Evolutionary conservation across 1,284 basidiomycete species (phyloP), one percentile per base, ranked within the genome.

Genomic region (Moesziomyces globuligerus): DNA sequence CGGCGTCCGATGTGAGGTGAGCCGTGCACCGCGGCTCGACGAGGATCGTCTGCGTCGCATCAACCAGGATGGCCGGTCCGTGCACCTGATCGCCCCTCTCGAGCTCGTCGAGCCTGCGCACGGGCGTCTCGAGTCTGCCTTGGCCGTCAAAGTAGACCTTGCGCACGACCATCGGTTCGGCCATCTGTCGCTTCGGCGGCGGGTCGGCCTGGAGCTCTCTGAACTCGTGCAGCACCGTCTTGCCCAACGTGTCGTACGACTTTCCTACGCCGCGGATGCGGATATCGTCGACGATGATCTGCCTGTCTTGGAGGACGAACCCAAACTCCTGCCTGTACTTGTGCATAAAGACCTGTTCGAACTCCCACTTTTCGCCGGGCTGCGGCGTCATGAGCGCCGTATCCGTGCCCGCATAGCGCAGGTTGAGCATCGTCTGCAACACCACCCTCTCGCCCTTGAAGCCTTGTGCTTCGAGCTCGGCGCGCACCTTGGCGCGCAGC

Each of bases 21-120:
- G 81, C 81, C 26, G 49, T 54, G 48, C 79, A 81, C 2, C 51
- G 42, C 10, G 80, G 80, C 44, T 81, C 78, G 9, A 94, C 81
- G 34, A 94, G 88, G 64, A 95, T 91, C 24, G 93, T 95, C 85
- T 95, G 93, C 15, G 93, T 96, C 75, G 92, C 86, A 82, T 96
- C 93, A 71, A 96, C 91, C 62, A 95, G 89, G 87, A 94, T 89
- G 21, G 91, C 91, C 3, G 94, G 93, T 0, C 93, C 93, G 28
- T 85, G 80, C 28, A 97, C 85, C 25, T 85, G 84, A 58, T 92
- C 89, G 4, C 94, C 94, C 5, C 88, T 83, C 0, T 84, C 83
- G 49, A 97, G 81, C 11, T 86, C 84, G 40, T 87, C 87, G 57
- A 97, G 84, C 72, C 90, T 80, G 81, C 87, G 93, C 20, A 97